These are phyloP conservation scores for Russula abietina DNA, from an alignment of 768 basidiomycete species.

Conservation along the genomic window DNA sequence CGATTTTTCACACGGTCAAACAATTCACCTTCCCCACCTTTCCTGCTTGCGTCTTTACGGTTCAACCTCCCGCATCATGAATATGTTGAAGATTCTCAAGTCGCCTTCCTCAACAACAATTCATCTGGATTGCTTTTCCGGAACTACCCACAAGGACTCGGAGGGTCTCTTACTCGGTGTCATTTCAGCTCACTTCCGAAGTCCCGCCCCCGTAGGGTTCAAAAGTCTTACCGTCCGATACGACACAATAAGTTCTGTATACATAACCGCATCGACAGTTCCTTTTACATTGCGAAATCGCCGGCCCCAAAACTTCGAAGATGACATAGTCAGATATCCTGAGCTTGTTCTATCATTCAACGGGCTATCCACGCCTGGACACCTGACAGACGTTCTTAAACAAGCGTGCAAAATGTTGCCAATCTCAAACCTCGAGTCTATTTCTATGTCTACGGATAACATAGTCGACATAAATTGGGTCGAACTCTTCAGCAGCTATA, in stretches of 20 bases:
- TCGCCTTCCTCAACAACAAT: background rate
- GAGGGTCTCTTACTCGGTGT: background rate
- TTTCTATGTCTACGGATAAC: background rate
- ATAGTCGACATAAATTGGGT: background rate
- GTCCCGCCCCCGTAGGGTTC: background rate
- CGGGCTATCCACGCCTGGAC: background rate
- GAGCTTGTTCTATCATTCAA: slow-evolving; percentile 1
- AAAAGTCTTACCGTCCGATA: background rate
- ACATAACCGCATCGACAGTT: background rate
- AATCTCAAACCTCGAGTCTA: background rate
- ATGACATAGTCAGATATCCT: too few species aligned
- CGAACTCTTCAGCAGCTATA: background rate
- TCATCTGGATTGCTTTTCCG: background rate
- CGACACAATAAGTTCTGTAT: background rate
- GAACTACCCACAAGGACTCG: background rate
- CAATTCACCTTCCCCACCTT: too few species aligned
- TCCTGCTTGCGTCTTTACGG: background rate
- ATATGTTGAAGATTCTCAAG: slow-evolving; percentile 5
- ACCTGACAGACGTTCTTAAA: background rate
- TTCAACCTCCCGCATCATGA: background rate
- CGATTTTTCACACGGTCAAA: too few species aligned
- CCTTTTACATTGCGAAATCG: background rate
- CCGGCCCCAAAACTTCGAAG: background rate
- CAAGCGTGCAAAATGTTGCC: background rate
- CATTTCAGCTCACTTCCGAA: background rate